A percentile compares a stretch with the other conserved stretches of the same genome.
phyloP scores from a whole-genome alignment of 1,284 basidiomycete species.

The Paramarasmius palmivorus region DNA sequence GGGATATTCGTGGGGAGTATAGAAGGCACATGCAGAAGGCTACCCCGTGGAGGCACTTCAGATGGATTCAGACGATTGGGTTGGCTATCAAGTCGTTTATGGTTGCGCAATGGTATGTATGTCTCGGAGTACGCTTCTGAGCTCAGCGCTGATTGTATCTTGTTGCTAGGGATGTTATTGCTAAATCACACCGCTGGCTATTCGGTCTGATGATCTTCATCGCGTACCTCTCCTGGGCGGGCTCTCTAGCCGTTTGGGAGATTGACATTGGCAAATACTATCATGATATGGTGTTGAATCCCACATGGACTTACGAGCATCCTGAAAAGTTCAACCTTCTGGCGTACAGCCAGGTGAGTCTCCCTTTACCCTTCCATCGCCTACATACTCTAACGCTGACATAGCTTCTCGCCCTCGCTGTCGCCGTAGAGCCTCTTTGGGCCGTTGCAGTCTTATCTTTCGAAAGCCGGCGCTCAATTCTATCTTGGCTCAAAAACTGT shows the following conservation, averaged over 20 bases:
- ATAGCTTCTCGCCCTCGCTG: constrained; percentile 14
- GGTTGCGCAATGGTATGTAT: constrained; percentile 12
- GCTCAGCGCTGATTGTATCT: neutral
- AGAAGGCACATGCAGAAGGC: constrained; percentile 14
- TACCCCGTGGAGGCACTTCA: constrained; percentile 5
- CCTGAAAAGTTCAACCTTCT: constrained; percentile 12
- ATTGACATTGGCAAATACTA: constrained; percentile 9
- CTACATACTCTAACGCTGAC: neutral
- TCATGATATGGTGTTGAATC: neutral
- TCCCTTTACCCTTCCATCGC: neutral
- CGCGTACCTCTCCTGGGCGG: constrained; percentile 11
- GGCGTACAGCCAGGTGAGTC: constrained; percentile 12
- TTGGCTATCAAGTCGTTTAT: constrained; percentile 9
- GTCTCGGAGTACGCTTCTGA: neutral
- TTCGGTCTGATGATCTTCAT: constrained; percentile 6
- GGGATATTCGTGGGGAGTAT: constrained; percentile 15
- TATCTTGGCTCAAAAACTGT: constrained; percentile 9
- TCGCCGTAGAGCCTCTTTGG: constrained; percentile 14
- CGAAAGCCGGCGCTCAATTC: neutral
- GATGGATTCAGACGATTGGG: constrained; percentile 9
- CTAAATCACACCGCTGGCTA: constrained; percentile 14
- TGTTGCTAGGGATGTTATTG: constrained; percentile 11
- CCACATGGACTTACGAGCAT: neutral
- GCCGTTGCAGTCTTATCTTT: constrained; percentile 8
- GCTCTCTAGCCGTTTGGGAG: constrained; percentile 5